A percentile compares a stretch with the other conserved stretches of the same genome.
These are phyloP conservation scores for Juglanconis juglandina DNA, from an alignment of 2,329 filamentous ascomycete genomes.

Conservation along the genomic window DNA sequence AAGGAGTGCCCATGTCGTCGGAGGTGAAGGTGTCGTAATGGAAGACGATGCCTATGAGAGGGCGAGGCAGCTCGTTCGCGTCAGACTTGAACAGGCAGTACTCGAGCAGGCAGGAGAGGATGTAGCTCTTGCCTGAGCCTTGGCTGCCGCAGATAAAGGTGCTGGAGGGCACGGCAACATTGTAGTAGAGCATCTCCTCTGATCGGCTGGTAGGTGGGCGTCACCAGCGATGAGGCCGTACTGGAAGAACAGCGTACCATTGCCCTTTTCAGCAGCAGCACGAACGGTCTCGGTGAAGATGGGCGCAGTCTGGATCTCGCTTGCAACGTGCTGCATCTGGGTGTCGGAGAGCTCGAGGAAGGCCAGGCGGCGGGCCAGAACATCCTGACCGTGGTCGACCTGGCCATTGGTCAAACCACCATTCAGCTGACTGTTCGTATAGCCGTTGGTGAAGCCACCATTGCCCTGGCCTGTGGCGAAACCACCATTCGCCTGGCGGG, in stretches of 20 bases:
- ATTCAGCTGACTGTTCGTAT: not conserved
- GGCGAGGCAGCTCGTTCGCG: conserved; percentile 44
- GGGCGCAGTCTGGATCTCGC: conserved; percentile 28
- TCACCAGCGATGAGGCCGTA: conserved; percentile 29
- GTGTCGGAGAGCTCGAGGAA: not conserved
- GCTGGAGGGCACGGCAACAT: conserved; percentile 51
- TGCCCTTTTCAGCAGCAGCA: not conserved
- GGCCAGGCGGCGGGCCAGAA: not conserved
- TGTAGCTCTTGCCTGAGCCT: conserved; percentile 63
- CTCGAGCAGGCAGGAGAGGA: conserved; percentile 53
- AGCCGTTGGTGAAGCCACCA: not conserved
- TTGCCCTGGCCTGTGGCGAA: not conserved
- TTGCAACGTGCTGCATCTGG: conserved; percentile 22
- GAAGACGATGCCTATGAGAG: conserved; percentile 60
- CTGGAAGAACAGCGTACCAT: conserved; percentile 24
- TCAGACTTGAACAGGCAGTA: conserved; percentile 49
- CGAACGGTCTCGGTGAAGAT: conserved; percentile 30
- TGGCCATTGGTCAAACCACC: not conserved
- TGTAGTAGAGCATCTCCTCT: conserved; percentile 41
- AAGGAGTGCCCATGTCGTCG: conserved; percentile 45
- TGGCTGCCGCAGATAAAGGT: conserved; percentile 64
- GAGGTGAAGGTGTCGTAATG: conserved; percentile 59
- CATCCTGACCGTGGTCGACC: not conserved
- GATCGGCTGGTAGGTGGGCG: conserved; percentile 2
- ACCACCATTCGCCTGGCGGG: not conserved